These are phyloP conservation scores for Yamadazyma ubonensis DNA, from an alignment of 805 yeast genomes.

Conservation along the genomic window DNA sequence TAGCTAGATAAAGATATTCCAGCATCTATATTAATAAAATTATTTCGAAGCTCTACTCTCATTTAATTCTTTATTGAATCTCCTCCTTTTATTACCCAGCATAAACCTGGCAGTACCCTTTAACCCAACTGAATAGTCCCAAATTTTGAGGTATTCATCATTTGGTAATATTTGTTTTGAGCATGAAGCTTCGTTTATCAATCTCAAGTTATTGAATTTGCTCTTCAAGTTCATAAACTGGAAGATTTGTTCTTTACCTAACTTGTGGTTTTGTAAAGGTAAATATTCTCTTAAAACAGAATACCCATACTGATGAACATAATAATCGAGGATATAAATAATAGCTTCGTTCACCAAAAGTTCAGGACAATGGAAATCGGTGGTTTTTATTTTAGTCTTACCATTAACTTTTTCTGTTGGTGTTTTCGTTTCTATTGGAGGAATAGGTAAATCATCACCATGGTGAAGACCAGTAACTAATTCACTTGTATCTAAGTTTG, in stretches of 20 bases:
- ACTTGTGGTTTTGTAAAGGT: constrained; percentile 32
- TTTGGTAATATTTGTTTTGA: constrained; percentile 18
- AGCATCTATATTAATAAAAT: too few relatives aligned
- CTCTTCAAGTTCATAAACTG: constrained; percentile 45
- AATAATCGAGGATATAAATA: constrained; percentile 57
- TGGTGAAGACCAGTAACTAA: constrained; percentile 13
- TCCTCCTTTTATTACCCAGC: constrained; percentile 47
- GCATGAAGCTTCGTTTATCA: constrained; percentile 31
- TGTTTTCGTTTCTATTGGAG: constrained; percentile 10
- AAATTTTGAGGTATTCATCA: constrained; percentile 49
- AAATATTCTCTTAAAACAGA: constrained; percentile 48
- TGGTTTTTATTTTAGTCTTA: constrained; percentile 27
- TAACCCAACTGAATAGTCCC: constrained; percentile 39
- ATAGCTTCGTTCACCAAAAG: constrained; percentile 50
- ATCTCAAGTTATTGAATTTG: constrained; percentile 39
- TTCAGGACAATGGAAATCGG: constrained; percentile 43
- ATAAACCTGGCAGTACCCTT: constrained; percentile 52
- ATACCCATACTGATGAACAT: constrained; percentile 54
- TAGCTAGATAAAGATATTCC: too few relatives aligned
- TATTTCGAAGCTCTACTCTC: too few relatives aligned
- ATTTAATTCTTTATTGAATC: constrained; percentile 42
- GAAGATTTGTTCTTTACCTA: constrained; percentile 49
- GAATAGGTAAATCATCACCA: constrained; percentile 10
- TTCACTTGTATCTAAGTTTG: constrained; percentile 44
- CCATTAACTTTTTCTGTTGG: constrained; percentile 2